Conservation (phyloP, 1,284 basidiomycete species). For the Stereum hirsutum region DNA sequence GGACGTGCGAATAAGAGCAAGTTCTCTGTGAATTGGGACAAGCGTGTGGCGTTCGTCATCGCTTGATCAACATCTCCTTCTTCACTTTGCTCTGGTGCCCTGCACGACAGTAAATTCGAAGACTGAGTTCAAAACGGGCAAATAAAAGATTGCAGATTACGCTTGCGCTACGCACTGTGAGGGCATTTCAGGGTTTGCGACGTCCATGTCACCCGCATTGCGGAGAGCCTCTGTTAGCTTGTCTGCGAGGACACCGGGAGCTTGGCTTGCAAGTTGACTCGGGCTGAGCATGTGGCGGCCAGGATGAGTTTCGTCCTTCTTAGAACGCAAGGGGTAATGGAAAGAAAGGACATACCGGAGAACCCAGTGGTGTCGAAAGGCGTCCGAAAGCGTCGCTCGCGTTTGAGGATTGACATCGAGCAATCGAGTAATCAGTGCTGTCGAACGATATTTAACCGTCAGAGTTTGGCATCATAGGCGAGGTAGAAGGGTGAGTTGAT, state of each 20-base stretch:
- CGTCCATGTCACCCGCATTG: slow-evolving; percentile 57
- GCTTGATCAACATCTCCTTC: slow-evolving; percentile 48
- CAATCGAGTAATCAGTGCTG: slow-evolving; percentile 69
- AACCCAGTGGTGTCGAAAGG: slow-evolving; percentile 75
- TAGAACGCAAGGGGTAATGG: slow-evolving; percentile 1
- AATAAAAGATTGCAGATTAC: background rate
- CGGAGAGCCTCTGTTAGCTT: slow-evolving; percentile 62
- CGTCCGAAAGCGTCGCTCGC: slow-evolving; percentile 65
- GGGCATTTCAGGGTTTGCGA: slow-evolving; percentile 47
- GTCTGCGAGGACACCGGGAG: slow-evolving; percentile 47
- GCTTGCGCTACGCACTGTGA: slow-evolving; percentile 10
- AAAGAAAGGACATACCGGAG: slow-evolving; percentile 37
- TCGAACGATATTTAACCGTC: background rate
- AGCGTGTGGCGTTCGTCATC: slow-evolving; percentile 35
- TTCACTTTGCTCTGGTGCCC: slow-evolving; percentile 8
- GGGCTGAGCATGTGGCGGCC: too few relatives aligned
- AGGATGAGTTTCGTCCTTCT: too few relatives aligned
- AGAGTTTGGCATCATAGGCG: background rate
- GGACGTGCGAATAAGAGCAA: slow-evolving; percentile 49
- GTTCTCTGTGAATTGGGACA: slow-evolving; percentile 53
- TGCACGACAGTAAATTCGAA: slow-evolving; percentile 8
- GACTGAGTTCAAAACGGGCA: slow-evolving; percentile 8
- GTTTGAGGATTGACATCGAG: slow-evolving; percentile 65
- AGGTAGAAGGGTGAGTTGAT: too few relatives aligned
- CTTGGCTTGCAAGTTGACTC: slow-evolving; percentile 59